Conservation (phyloP, 352 stramenopile species). For the Aphanomyces cochlioides region DNA sequence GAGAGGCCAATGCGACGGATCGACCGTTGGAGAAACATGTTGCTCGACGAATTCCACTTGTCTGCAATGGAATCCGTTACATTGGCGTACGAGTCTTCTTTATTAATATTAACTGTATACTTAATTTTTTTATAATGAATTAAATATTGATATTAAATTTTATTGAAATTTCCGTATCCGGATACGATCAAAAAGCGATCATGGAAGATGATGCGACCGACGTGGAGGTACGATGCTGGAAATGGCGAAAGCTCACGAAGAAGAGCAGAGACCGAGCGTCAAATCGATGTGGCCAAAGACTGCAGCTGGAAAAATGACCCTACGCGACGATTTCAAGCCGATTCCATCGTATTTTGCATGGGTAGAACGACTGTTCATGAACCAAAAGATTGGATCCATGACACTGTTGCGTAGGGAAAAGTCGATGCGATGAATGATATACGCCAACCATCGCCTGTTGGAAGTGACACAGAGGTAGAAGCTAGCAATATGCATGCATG, state of each 20-base stretch:
- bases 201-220: not conserved
- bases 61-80: slow-evolving; percentile 13
- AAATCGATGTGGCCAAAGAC: not conserved
- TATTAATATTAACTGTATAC: not conserved
- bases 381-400: not conserved
- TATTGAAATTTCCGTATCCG: not conserved
- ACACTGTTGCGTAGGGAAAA: not conserved
- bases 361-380: not conserved
- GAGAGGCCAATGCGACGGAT: not conserved
- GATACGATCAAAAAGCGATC: not conserved
- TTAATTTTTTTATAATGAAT: not conserved
- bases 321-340: not conserved
- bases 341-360: slow-evolving; percentile 17
- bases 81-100: not conserved
- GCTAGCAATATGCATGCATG: not conserved
- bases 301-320: not conserved
- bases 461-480: slow-evolving; percentile 7
- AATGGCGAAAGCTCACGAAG: no score
- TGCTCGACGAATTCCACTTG: slow-evolving; percentile 5
- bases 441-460: slow-evolving; percentile 5
- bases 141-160: not conserved
- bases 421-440: slow-evolving; percentile 1
- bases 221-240: no score
- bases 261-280: not conserved
- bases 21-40: not conserved